Base-by-base conservation (phyloP, 148 eudicot species). In the Silene conica region DNA sequence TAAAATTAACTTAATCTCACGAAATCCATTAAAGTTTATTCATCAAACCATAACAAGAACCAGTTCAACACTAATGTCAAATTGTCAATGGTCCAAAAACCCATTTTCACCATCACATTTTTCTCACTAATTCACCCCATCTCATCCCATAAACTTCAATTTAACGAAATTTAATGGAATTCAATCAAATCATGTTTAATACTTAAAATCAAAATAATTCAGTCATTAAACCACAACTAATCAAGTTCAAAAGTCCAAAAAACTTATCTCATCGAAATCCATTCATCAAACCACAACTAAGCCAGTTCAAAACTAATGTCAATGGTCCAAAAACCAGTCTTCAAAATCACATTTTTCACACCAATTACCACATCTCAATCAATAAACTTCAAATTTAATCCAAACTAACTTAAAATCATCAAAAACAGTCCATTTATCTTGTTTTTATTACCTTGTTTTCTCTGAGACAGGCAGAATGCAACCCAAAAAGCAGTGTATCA, bases 391-490 rank as follows among this genome's bases (percentile, higher is more conserved):
- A 58, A 58, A 58, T 10, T 58, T 12, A 62, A 25, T 25, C 34
- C 34, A 31, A 31, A 31, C 34, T 3, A 67, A 43, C 55, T 69
- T 34, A 50, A 50, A 60, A 63, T 63, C 16, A 38, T 38, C 8
- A 38, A 38, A 38, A 38, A 38, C 10, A 13, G 20, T 31, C 14
- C 59, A 56, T 15, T 19, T 14, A n/a, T 69, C 11, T 50, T 50
- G 55, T 0, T 12, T 78, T 56, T 43, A 62, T 83, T 96, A 96
- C 99, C 99, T 96, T 96, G 84, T 89, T 92, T 18, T 92, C 99
- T 79, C 89, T 89, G 89, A 90, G 81, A 89, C 99, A 96, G 26
- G 89, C 67, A 0, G 96, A 86, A 75, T 96, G 96, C 87, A 96
- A 83, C 74, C 71, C 82, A 16, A 78, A 79, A 80, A 96, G 91